phyloP scores from a whole-genome alignment of 345 rosid genomes.

The Melaleuca alternifolia region DNA sequence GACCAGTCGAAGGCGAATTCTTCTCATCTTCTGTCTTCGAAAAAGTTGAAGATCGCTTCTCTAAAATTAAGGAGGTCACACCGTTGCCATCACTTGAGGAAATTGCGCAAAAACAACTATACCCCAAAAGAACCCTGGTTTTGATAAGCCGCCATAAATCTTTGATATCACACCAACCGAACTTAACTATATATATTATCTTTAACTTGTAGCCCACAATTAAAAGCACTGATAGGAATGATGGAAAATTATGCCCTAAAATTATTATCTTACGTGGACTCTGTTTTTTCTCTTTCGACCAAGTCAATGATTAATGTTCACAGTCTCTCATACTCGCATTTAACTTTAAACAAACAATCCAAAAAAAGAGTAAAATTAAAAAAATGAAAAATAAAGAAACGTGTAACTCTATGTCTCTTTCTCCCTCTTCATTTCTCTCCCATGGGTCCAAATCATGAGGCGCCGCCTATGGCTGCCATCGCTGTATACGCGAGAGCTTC shows the following conservation, averaged over 20 bases:
- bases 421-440: neutral
- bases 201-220: neutral
- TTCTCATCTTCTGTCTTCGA: neutral
- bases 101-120: neutral
- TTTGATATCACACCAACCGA: neutral
- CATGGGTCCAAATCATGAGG: neutral
- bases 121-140: neutral
- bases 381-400: too few relatives aligned
- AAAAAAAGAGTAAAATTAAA: too few relatives aligned
- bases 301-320: neutral
- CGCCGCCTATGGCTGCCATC: neutral
- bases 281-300: neutral
- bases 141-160: neutral
- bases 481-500: neutral
- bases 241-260: neutral
- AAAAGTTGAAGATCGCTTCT: neutral
- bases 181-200: neutral
- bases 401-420: neutral
- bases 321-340: neutral
- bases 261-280: neutral
- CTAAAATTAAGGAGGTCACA: neutral
- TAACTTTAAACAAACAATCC: neutral
- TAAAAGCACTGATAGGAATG: neutral
- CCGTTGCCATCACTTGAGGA: neutral
- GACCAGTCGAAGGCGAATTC: neutral